phyloP scores from a whole-genome alignment of 768 basidiomycete genomes.

The Calvatia gigantea region DNA sequence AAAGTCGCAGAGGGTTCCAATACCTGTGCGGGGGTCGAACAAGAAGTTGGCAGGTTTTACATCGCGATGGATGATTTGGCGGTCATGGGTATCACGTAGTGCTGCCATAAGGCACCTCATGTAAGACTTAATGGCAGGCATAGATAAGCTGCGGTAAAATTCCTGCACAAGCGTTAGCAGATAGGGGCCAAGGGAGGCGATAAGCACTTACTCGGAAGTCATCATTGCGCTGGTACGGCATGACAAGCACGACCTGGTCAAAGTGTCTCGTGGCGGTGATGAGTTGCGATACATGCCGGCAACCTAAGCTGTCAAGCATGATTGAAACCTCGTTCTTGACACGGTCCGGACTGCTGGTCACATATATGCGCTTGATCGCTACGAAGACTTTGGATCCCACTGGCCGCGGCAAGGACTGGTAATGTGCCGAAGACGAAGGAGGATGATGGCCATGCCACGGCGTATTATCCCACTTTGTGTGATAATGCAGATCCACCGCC shows the following conservation, averaged over 20 bases:
- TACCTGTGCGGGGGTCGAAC: slow-evolving; percentile 79
- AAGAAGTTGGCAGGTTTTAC: slow-evolving; percentile 98
- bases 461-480: slow-evolving; percentile 66
- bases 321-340: slow-evolving; percentile 93
- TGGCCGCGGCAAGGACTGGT: slow-evolving; percentile 47
- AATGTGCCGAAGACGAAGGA: slow-evolving; percentile 57
- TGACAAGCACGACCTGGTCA: slow-evolving; percentile 91
- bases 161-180: slow-evolving; percentile 40
- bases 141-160: slow-evolving; percentile 72
- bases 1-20: slow-evolving; percentile 91
- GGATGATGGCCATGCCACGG: slow-evolving; percentile 72
- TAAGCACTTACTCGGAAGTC: slow-evolving; percentile 85
- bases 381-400: slow-evolving; percentile 65
- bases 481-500: slow-evolving; percentile 77
- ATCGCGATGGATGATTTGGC: slow-evolving; percentile 91
- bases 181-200: background rate
- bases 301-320: slow-evolving; percentile 80
- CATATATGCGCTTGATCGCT: slow-evolving; percentile 95
- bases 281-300: slow-evolving; percentile 85
- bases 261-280: slow-evolving; percentile 90
- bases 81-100: slow-evolving; percentile 80
- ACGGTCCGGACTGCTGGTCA: slow-evolving; percentile 89
- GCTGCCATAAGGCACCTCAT: slow-evolving; percentile 90
- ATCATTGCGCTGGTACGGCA: slow-evolving; percentile 90
- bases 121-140: slow-evolving; percentile 79